Percentiles rank a stretch among this genome's conserved stretches.
phyloP scores from a whole-genome alignment of 2,329 filamentous ascomycete species.

The Clonostachys sp. region DNA sequence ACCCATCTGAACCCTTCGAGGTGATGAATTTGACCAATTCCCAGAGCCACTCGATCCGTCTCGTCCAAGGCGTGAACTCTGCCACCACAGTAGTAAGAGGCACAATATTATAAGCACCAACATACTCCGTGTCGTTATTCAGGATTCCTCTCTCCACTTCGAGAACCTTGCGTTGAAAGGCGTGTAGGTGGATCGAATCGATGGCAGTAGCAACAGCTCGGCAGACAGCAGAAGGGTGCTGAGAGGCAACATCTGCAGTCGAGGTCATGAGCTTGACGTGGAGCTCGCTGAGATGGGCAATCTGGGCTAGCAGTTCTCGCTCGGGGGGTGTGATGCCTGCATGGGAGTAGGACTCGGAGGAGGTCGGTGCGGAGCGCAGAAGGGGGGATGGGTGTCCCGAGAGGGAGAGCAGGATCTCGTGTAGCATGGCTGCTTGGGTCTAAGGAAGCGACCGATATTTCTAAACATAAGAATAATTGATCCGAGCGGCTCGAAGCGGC shows the following conservation, averaged over 20 bases:
- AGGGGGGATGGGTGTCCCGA: slow-evolving; percentile 90
- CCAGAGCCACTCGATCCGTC: slow-evolving; percentile 84
- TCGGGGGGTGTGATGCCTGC: slow-evolving; percentile 70
- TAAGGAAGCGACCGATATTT: slow-evolving; percentile 33
- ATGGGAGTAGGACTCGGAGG: slow-evolving; percentile 25
- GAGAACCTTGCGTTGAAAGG: slow-evolving; percentile 79
- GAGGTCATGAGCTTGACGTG: slow-evolving; percentile 69
- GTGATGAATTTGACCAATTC: slow-evolving; percentile 66
- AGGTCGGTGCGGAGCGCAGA: slow-evolving; percentile 52
- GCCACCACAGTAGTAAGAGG: slow-evolving; percentile 79
- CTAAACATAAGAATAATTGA: slow-evolving; percentile 41
- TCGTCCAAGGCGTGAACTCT: slow-evolving; percentile 84
- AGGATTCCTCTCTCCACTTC: slow-evolving; percentile 79
- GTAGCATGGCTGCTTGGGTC: slow-evolving; percentile 66
- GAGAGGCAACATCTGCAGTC: slow-evolving; percentile 61
- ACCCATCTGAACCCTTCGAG: slow-evolving; percentile 8
- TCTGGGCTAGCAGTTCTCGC: slow-evolving; percentile 71
- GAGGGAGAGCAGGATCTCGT: slow-evolving; percentile 95
- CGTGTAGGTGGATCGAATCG: slow-evolving; percentile 66
- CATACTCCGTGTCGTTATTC: slow-evolving; percentile 68
- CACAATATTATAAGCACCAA: slow-evolving; percentile 91
- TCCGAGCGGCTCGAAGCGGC: slow-evolving; percentile 48
- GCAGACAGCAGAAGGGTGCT: slow-evolving; percentile 78
- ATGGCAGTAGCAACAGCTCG: slow-evolving; percentile 82
- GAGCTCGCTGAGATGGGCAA: slow-evolving; percentile 72